Conservation (phyloP, 208 protist genomes). For the Crithidia fasciculata region DNA sequence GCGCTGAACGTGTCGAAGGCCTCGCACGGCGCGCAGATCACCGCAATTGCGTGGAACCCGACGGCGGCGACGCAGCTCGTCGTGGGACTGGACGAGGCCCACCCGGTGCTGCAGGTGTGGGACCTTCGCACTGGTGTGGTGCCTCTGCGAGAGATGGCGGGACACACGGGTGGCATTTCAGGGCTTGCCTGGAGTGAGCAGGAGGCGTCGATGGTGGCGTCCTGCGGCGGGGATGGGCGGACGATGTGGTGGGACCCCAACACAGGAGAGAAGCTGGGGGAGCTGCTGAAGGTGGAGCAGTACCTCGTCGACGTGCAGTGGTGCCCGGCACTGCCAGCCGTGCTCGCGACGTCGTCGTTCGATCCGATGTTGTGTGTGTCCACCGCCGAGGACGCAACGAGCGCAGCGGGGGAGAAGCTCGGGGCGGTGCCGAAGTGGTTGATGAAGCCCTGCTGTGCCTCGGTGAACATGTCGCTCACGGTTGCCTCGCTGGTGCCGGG, state of each 20-base stretch:
- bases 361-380: conserved; percentile 75
- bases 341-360: conserved; percentile 93
- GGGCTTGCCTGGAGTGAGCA: conserved; percentile 93
- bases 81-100: conserved; percentile 90
- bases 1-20: conserved; percentile 85
- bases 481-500: conserved; percentile 56
- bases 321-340: conserved; percentile 87
- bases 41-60: conserved; percentile 96
- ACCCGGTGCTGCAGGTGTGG: conserved; percentile 96
- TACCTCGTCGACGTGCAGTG: conserved; percentile 96
- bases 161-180: conserved; percentile 92
- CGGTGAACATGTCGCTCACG: conserved; percentile 56
- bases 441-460: conserved; percentile 64
- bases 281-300: conserved; percentile 68
- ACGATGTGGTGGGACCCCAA: conserved; percentile 95
- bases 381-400: conserved; percentile 52
- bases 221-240: conserved; percentile 93
- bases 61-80: conserved; percentile 91
- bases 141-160: conserved; percentile 80
- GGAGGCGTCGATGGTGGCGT: conserved; percentile 92
- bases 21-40: conserved; percentile 55
- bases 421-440: conserved; percentile 59
- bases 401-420: conserved; percentile 24
- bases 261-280: conserved; percentile 69
- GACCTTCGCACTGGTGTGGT: conserved; percentile 94